Base-by-base conservation (phyloP, 495 filamentous ascomycete species). In the Penicillium atrosanguineum region DNA sequence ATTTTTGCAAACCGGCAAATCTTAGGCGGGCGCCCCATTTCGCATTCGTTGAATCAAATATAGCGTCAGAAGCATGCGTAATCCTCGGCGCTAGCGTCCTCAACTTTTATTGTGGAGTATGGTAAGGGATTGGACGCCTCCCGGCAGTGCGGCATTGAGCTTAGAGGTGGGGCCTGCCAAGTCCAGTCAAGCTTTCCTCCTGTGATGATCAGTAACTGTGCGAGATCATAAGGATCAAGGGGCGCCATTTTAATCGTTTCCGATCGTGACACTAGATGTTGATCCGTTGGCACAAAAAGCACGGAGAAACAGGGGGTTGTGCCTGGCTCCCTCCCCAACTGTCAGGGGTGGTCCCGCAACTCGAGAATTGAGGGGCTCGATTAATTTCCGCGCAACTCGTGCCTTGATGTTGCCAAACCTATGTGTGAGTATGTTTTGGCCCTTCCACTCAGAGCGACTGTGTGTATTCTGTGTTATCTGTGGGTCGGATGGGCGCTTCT, bases 81-180 rank as follows among this genome's bases (percentile, higher is more conserved):
- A 64, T 31, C 55, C 55, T 59, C 52, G 39, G 50, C 62, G 62
- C 62, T 64, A 64, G 62, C 62, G 59, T 64, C 59, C 55, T 62
- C 61, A 57, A 61, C 59, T 55, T 55, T 52, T 46, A 48, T 51
- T 36, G 49, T 54, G 54, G 47, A 44, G 54, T 28, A n/a, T n/a
- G 21, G 25, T 8, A 38, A 1, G 31, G 54, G 20, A n/a, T n/a
- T 15, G 25, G 18, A 38, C 8, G 31, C 8, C 31, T 34, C 31
- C 9, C 31, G 12, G 31, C 12, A 48, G 50, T 36, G 11, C 18
- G 25, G 25, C 28, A 15, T 14, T 34, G 31, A 8, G 31, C 31
- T 12, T 12, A 29, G 23, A 14, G 46, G 48, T 56, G 53, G 61
- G 44, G 51, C 4, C 29, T 40, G 54, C 57, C 57, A 63, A 63